Percentiles rank a stretch among this genome's conserved stretches.
Conservation (phyloP, 805 yeast species). For the Komagataella populi region DNA sequence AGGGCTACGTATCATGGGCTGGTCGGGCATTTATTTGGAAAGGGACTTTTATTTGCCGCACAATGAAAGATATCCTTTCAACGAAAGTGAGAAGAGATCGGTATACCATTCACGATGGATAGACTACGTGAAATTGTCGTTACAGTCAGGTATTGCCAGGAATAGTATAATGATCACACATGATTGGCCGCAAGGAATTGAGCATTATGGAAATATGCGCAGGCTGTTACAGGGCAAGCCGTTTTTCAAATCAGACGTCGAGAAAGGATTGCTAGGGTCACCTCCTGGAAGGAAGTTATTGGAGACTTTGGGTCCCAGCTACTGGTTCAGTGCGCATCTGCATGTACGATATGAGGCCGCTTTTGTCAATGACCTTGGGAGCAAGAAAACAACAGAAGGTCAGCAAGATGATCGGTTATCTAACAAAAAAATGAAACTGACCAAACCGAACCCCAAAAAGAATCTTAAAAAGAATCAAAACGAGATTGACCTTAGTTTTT, state of each 20-base stretch:
- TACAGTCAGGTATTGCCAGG: slow-evolving; percentile 9
- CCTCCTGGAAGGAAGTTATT: slow-evolving; percentile 50
- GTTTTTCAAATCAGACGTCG: slow-evolving; percentile 52
- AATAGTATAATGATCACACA: slow-evolving; percentile 59
- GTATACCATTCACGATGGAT: slow-evolving; percentile 63
- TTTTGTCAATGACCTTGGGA: slow-evolving; percentile 21
- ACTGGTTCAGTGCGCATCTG: slow-evolving; percentile 86
- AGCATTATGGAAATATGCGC: slow-evolving; percentile 43
- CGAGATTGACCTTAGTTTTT: slow-evolving; percentile 6
- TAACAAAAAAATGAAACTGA: neutral
- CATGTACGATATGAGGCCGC: slow-evolving; percentile 62
- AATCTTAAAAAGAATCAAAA: slow-evolving; percentile 9
- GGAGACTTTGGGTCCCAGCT: slow-evolving; percentile 37
- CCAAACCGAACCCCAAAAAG: slow-evolving; percentile 3
- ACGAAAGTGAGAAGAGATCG: slow-evolving; percentile 31
- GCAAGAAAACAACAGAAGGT: slow-evolving; percentile 7
- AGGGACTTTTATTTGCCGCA: slow-evolving; percentile 29
- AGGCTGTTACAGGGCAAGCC: slow-evolving; percentile 45
- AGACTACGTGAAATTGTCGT: slow-evolving; percentile 42
- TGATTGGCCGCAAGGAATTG: slow-evolving; percentile 90
- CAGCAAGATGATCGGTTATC: slow-evolving; percentile 3
- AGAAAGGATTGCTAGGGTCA: slow-evolving; percentile 51
- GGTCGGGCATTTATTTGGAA: slow-evolving; percentile 71
- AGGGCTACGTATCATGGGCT: slow-evolving; percentile 68
- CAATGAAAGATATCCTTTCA: slow-evolving; percentile 35